Evolutionary conservation across 192 early-diverging fungal species (phyloP), one percentile per base, ranked within the genome.

Genomic region (Rhizophagus clarus): DNA sequence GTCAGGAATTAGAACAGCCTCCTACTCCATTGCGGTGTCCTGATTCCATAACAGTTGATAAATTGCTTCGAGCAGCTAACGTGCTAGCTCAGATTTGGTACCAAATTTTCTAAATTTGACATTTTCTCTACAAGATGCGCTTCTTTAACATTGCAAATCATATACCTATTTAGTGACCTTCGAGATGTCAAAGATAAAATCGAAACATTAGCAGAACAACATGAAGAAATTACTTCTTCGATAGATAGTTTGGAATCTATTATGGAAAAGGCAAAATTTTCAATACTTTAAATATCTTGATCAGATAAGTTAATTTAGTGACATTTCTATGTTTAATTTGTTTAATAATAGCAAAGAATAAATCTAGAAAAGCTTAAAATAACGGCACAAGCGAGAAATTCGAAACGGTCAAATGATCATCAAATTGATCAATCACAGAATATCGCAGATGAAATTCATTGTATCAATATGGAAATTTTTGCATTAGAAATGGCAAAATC

Each of bases 181-280:
- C 60, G 5, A 1, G 49, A 79, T 71, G 68, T 56, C 9, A 71
- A 79, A 37, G 49, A 69, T 2, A 29, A 60, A 42, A 79, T 79
- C 8, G n/a, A 61, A 42, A 28, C 29, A 3, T 42, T 79, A 28
- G 40, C 61, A 14, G 68, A 79, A 32, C 67, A 69, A 12, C 20
- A 79, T 34, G 77, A 79, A 79, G 77, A 79, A 42, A 71, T 79
- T 22, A 79, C 77, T 14, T 79, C 77, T 14, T 79, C 77, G 34
- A 79, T 79, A 61, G 77, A 79, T 61, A 71, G 67, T 61, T 51
- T 79, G 31, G 77, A 79, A 62, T 71, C 77, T 22, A 79, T 79
- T 31, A 61, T 14, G 28, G 20, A 79, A 69, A 79, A 79, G 32
- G 77, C 26, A 61, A 7, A 45, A 12, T 45, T 10, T 1, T 10